Percentiles rank a stretch among this genome's conserved stretches.
Evolutionary conservation across 768 basidiomycete species (phyloP).

Genomic region (Mycena amicta): DNA sequence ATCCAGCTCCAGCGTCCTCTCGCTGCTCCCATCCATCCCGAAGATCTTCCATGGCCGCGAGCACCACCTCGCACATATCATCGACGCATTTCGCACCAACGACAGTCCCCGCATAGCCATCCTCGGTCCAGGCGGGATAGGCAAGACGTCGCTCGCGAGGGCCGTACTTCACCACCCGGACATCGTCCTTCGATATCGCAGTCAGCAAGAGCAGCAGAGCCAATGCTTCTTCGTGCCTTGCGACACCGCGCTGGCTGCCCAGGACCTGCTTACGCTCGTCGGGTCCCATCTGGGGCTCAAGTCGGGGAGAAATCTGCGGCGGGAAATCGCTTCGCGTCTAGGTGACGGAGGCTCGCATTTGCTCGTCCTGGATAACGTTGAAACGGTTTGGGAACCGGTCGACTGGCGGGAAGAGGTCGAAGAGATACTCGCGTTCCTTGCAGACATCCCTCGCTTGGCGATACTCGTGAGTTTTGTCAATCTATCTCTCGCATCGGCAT

Average conservation of each 20-base stretch:
- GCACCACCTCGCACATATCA: not conserved
- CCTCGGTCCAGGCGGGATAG: not conserved
- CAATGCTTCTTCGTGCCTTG: not conserved
- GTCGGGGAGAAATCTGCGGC: not conserved
- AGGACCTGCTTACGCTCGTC: not conserved
- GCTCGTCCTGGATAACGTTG: constrained; percentile 1
- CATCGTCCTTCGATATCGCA: not conserved
- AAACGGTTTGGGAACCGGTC: constrained; percentile 2
- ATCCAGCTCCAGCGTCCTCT: not conserved
- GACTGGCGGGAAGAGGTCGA: not conserved
- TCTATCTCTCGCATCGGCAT: not conserved
- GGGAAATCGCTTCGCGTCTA: not conserved
- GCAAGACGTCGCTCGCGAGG: not conserved
- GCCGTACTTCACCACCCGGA: not conserved
- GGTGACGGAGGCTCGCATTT: not conserved
- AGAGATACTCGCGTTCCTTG: not conserved
- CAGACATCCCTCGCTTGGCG: not conserved
- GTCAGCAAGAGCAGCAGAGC: too few species aligned
- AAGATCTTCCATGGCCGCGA: not conserved
- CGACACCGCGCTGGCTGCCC: not conserved
- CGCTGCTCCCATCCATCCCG: not conserved
- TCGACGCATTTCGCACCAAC: not conserved
- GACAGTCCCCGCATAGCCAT: not conserved
- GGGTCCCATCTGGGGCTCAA: not conserved
- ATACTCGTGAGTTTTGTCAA: not conserved